These are phyloP conservation scores for Periconia sp. DNA, from an alignment of 2,329 filamentous ascomycete species.

Conservation along the genomic window DNA sequence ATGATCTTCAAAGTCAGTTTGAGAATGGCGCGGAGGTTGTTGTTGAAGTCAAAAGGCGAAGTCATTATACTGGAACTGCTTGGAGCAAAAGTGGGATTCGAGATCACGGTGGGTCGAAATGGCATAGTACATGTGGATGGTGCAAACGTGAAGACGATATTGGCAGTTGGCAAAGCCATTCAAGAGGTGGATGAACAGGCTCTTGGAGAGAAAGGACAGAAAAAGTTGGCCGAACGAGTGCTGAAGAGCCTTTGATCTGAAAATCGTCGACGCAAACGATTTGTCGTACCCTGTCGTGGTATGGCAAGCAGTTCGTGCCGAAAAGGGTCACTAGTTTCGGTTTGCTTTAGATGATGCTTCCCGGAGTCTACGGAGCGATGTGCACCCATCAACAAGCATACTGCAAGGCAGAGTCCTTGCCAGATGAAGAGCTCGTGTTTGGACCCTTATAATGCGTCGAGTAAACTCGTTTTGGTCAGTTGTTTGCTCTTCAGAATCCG, in stretches of 20 bases:
- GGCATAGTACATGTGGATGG: conserved; percentile 91
- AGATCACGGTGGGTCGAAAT: conserved; percentile 91
- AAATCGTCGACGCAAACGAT: not conserved
- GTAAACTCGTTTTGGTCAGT: too few species aligned
- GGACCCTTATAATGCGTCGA: too few species aligned
- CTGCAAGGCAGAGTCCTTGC: too few species aligned
- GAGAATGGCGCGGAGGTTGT: conserved; percentile 77
- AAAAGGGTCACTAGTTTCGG: not conserved
- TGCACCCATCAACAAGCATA: too few species aligned
- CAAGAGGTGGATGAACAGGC: conserved; percentile 72
- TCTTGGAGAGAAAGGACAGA: conserved; percentile 67
- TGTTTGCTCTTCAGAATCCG: too few species aligned
- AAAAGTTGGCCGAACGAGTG: conserved; percentile 67
- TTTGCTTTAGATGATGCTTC: too few species aligned
- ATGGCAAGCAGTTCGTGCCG: not conserved
- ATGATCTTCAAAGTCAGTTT: conserved; percentile 83
- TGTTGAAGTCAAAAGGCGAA: conserved; percentile 62
- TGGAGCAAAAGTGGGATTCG: conserved; percentile 81
- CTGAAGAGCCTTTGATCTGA: conserved; percentile 56
- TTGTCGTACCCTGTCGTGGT: not conserved
- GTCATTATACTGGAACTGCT: conserved; percentile 79
- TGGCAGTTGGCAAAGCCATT: conserved; percentile 78
- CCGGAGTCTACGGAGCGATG: not conserved
- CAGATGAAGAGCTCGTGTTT: too few species aligned
- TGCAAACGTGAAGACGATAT: conserved; percentile 69